phyloP scores from a whole-genome alignment of 2,329 filamentous ascomycete genomes.

The Zasmidium citrigriseum region DNA sequence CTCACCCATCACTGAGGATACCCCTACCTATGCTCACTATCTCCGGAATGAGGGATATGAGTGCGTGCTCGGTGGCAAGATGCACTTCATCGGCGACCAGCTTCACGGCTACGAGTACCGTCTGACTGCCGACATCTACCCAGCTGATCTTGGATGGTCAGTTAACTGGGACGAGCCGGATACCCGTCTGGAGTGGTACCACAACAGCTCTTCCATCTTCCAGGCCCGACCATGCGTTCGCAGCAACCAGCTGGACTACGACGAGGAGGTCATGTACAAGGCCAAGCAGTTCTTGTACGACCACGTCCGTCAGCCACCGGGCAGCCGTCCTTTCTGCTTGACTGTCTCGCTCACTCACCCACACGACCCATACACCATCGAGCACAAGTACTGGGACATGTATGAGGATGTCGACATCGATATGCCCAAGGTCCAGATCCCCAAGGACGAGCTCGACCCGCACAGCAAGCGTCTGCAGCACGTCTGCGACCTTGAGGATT shows the following conservation, averaged over 20 bases:
- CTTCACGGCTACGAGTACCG: slow-evolving; percentile 91
- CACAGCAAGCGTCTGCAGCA: slow-evolving; percentile 86
- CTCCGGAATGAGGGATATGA: slow-evolving; percentile 82
- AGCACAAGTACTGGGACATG: slow-evolving; percentile 87
- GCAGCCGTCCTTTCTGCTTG: slow-evolving; percentile 77
- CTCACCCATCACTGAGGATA: slow-evolving; percentile 76
- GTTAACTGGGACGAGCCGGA: slow-evolving; percentile 94
- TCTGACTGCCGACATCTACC: slow-evolving; percentile 93
- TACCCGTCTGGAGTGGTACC: slow-evolving; percentile 87
- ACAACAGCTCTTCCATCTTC: slow-evolving; percentile 91
- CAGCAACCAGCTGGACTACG: slow-evolving; percentile 93
- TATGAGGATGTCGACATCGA: slow-evolving; percentile 89
- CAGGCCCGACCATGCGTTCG: slow-evolving; percentile 86
- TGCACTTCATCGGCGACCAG: slow-evolving; percentile 96
- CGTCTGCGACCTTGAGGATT: slow-evolving; percentile 83
- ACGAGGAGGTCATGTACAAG: slow-evolving; percentile 94
- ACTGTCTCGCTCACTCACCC: slow-evolving; percentile 93
- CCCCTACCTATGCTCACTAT: slow-evolving; percentile 91
- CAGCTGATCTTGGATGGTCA: slow-evolving; percentile 89
- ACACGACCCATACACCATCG: slow-evolving; percentile 93
- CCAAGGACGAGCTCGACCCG: slow-evolving; percentile 78
- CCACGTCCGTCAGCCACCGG: slow-evolving; percentile 76
- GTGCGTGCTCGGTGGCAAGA: slow-evolving; percentile 89
- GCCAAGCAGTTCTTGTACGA: slow-evolving; percentile 89
- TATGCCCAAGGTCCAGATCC: slow-evolving; percentile 74